A percentile compares a stretch with the other conserved stretches of the same genome.
Conservation (phyloP, 768 basidiomycete genomes). For the Phylloporus sp. region DNA sequence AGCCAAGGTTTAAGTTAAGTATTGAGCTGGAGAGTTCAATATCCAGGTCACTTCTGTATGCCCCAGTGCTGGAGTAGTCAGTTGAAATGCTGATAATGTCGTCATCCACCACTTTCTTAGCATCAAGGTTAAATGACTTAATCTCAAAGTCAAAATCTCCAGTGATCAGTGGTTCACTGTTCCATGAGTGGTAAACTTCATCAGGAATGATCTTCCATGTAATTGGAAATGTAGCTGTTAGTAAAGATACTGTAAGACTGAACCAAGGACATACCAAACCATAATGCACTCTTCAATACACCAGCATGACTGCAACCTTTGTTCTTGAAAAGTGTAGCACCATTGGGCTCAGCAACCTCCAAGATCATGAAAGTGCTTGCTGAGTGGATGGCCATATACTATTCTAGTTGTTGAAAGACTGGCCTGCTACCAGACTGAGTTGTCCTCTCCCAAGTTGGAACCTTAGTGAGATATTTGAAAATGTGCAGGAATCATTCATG, state of each 20-base stretch:
- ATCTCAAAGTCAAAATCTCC: background rate
- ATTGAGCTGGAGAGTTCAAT: too few species aligned
- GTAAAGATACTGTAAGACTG: background rate
- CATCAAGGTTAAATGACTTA: background rate
- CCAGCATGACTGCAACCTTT: background rate
- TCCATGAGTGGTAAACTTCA: background rate
- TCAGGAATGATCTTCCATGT: background rate
- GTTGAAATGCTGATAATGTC: background rate
- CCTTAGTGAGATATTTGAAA: background rate
- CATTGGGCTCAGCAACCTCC: background rate
- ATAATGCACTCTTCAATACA: background rate
- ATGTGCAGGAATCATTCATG: background rate
- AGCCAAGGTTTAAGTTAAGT: too few species aligned
- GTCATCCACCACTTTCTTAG: background rate
- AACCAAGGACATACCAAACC: background rate
- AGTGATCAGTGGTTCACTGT: background rate
- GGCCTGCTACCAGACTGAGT: accelerated
- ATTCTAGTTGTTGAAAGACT: background rate
- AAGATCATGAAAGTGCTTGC: background rate
- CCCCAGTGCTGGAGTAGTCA: too few species aligned
- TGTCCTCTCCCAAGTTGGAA: background rate
- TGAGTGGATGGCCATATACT: background rate
- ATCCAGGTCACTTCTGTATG: too few species aligned
- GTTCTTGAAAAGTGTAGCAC: background rate
- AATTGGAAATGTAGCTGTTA: background rate